Evolutionary conservation across 305 asterid species (phyloP).

Genomic region (Fraxinus floribunda): DNA sequence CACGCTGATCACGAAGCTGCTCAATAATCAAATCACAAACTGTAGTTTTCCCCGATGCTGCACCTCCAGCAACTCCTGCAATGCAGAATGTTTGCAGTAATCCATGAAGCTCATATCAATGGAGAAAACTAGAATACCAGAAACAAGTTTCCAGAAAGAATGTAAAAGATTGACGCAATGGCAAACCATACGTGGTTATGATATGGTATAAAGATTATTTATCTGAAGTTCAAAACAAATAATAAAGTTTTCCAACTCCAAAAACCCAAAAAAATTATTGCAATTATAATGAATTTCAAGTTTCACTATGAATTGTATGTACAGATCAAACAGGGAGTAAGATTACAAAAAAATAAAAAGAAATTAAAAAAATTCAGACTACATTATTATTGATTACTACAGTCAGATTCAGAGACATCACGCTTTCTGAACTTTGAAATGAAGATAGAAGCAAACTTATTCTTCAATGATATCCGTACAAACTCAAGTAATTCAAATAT

Average conservation of each 20-base stretch:
- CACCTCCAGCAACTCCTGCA: constrained; percentile 98
- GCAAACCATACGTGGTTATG: neutral
- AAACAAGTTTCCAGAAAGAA: neutral
- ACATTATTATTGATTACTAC: neutral
- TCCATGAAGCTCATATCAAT: constrained; percentile 14
- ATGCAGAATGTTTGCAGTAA: constrained; percentile 18
- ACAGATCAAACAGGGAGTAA: neutral
- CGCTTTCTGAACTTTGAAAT: neutral
- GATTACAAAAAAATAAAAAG: neutral
- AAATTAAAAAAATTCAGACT: neutral
- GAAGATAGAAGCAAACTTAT: neutral
- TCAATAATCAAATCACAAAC: constrained; percentile 97
- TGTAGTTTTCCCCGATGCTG: constrained; percentile 96
- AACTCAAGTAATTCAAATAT: neutral
- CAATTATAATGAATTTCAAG: neutral
- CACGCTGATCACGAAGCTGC: constrained; percentile 98
- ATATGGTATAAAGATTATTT: neutral
- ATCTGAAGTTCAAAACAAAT: neutral
- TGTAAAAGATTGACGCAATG: neutral
- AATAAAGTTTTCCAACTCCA: neutral
- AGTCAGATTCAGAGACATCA: neutral
- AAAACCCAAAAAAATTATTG: neutral
- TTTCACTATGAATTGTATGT: neutral
- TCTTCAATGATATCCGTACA: neutral
- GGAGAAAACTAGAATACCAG: neutral